Percentiles rank a stretch among this genome's conserved stretches.
These are phyloP conservation scores for Fusarium nisikadoi DNA, from an alignment of 2,329 filamentous ascomycete genomes.

Conservation along the genomic window DNA sequence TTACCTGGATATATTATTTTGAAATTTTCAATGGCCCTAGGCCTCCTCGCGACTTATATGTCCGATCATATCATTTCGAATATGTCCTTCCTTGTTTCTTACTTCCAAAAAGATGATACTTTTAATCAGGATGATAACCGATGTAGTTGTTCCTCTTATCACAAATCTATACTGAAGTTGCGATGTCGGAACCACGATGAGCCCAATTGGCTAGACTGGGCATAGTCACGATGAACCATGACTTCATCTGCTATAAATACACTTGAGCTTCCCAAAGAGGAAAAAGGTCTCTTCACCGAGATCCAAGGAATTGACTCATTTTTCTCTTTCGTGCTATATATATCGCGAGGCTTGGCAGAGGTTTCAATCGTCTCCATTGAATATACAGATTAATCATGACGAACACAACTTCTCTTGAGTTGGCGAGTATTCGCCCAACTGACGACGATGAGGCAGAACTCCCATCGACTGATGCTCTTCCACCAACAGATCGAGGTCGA, in stretches of 20 bases:
- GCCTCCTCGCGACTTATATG: neutral
- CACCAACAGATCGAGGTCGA: conserved; percentile 46
- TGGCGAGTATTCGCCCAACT: conserved; percentile 11
- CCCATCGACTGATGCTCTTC: conserved; percentile 31
- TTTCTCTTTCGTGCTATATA: neutral
- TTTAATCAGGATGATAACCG: neutral
- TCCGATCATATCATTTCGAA: neutral
- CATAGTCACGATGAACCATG: conserved; percentile 13
- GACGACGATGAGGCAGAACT: neutral
- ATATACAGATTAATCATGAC: conserved; percentile 9
- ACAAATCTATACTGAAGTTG: neutral
- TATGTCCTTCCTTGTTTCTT: neutral
- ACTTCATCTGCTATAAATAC: conserved; percentile 21
- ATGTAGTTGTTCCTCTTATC: neutral
- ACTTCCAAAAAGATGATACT: neutral
- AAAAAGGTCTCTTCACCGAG: conserved; percentile 28
- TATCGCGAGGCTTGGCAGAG: neutral
- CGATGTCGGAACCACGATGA: conserved; percentile 36
- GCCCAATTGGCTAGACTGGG: conserved; percentile 26
- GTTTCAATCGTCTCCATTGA: neutral
- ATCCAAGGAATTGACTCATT: conserved; percentile 4
- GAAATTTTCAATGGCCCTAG: neutral
- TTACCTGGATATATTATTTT: neutral
- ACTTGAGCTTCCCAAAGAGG: conserved; percentile 12
- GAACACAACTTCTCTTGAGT: conserved; percentile 19